Evolutionary conservation across 1,139 yeast species (phyloP).

Genomic region (Pichiaceae sp.): DNA sequence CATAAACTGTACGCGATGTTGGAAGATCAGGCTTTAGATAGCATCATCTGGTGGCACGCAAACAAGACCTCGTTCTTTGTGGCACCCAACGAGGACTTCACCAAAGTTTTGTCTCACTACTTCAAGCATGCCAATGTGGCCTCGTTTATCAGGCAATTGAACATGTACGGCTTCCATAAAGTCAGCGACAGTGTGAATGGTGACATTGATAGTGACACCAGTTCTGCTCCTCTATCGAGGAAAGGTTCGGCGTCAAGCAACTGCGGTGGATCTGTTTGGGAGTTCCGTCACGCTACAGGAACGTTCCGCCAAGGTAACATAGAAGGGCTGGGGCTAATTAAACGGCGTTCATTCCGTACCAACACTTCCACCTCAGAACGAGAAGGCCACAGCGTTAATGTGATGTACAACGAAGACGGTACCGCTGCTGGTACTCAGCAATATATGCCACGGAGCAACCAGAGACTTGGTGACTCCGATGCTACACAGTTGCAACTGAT

Average conservation of each 20-base stretch:
- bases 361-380: slow-evolving; percentile 13
- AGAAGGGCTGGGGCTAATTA: slow-evolving; percentile 53
- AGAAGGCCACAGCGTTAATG: slow-evolving; percentile 19
- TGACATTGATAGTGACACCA: slow-evolving; percentile 1
- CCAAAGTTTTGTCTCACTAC: slow-evolving; percentile 53
- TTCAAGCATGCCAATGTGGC: slow-evolving; percentile 76
- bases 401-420: slow-evolving; percentile 6
- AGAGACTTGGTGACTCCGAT: slow-evolving; percentile 13
- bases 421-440: not conserved
- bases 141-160: slow-evolving; percentile 62
- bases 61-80: slow-evolving; percentile 52
- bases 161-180: slow-evolving; percentile 76
- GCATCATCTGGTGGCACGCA: slow-evolving; percentile 71
- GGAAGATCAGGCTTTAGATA: slow-evolving; percentile 40
- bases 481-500: slow-evolving; percentile 6
- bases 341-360: slow-evolving; percentile 43
- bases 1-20: slow-evolving; percentile 57
- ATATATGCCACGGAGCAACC: slow-evolving; percentile 6
- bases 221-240: not conserved
- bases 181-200: slow-evolving; percentile 32
- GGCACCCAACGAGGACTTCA: slow-evolving; percentile 58
- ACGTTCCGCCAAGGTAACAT: slow-evolving; percentile 70
- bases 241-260: not conserved
- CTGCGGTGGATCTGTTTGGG: slow-evolving; percentile 45
- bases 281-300: slow-evolving; percentile 79